phyloP scores from a whole-genome alignment of 208 protist genomes.

The Wallacemonas rigidus region DNA sequence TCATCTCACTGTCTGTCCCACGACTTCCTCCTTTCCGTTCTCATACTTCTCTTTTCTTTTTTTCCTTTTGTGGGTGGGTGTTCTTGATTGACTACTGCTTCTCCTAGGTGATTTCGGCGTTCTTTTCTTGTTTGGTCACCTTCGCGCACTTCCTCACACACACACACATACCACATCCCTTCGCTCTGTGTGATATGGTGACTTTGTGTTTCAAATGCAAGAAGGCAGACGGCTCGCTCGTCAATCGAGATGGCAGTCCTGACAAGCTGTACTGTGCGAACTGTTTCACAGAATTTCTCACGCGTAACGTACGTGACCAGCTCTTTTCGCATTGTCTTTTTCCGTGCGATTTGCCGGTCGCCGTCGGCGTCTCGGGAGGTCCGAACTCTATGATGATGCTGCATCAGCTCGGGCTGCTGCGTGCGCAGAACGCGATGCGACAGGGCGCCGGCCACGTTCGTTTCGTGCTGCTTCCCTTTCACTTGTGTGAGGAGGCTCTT shows the following conservation, averaged over 20 bases:
- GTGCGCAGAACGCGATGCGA: conserved; percentile 31
- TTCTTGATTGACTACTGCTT: too few relatives aligned
- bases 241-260: conserved; percentile 65
- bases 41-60: too few relatives aligned
- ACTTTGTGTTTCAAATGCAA: conserved; percentile 79
- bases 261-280: conserved; percentile 68
- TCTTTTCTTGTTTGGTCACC: conserved; percentile 15
- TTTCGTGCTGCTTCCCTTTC: conserved; percentile 60
- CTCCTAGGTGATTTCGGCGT: too few relatives aligned
- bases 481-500: conserved; percentile 71
- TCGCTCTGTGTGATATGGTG: too few relatives aligned
- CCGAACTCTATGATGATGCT: conserved; percentile 71
- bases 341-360: conserved; percentile 60
- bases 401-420: conserved; percentile 60
- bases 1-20: too few relatives aligned
- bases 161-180: too few relatives aligned
- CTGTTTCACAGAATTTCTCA: conserved; percentile 75
- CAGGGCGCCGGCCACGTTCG: conserved; percentile 17
- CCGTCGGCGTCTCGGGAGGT: conserved; percentile 74
- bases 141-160: too few relatives aligned
- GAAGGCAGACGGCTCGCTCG: conserved; percentile 35
- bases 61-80: too few relatives aligned
- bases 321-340: conserved; percentile 58
- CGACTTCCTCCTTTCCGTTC: too few relatives aligned
- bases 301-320: conserved; percentile 48